Conservation (phyloP, 129 eudicot genomes). For the Scalesia atractyloides region DNA sequence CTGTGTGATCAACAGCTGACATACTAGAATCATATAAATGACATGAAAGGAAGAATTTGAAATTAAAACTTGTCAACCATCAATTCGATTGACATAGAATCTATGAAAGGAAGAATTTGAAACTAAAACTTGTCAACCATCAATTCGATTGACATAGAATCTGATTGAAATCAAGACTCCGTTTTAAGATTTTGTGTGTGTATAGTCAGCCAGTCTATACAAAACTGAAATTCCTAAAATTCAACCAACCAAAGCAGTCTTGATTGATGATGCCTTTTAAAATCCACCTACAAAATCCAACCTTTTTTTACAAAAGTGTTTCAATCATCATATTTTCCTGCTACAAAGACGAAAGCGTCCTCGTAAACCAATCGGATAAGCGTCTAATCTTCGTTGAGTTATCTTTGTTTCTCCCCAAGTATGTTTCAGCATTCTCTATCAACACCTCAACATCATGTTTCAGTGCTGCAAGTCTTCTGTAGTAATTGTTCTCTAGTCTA, state of each 20-base stretch:
- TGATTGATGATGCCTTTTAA: not conserved
- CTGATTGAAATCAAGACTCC: too few relatives aligned
- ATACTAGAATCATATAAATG: not conserved
- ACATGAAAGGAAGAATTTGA: not conserved
- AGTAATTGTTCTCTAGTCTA: conserved; percentile 80
- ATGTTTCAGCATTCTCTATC: conserved; percentile 58
- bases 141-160: too few relatives aligned
- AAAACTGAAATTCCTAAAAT: conserved; percentile 26
- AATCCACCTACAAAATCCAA: conserved; percentile 32
- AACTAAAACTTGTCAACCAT: too few relatives aligned
- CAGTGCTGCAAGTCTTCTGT: conserved; percentile 75
- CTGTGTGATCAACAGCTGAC: not conserved
- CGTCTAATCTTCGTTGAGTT: conserved; percentile 47
- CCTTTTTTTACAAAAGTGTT: conserved; percentile 69
- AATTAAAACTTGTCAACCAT: too few relatives aligned
- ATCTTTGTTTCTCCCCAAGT: conserved; percentile 57
- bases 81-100: too few relatives aligned
- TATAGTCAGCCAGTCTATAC: conserved; percentile 33
- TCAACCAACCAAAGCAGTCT: conserved; percentile 27
- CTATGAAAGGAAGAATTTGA: too few relatives aligned
- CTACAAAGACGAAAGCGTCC: conserved; percentile 63
- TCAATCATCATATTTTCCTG: not conserved
- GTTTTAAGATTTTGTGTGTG: conserved; percentile 20
- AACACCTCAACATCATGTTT: conserved; percentile 78
- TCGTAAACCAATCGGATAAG: conserved; percentile 67